phyloP scores from a whole-genome alignment of 2,329 filamentous ascomycete species.

The Arthrobotrys pseudoclavata region DNA sequence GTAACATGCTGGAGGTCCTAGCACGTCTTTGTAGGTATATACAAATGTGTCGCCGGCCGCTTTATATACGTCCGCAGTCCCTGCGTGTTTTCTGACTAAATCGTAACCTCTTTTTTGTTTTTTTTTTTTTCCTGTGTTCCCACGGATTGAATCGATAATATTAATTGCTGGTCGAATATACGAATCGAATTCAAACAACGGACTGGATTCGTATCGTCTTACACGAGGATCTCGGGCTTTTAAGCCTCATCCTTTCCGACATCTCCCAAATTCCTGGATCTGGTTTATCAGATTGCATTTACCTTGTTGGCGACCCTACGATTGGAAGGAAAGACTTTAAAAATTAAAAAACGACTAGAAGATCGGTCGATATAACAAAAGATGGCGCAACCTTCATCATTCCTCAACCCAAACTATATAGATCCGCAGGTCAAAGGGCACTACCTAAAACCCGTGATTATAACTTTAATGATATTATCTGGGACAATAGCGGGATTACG shows the following conservation, averaged over 20 bases:
- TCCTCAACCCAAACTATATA: conserved; percentile 46
- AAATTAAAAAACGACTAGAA: not conserved
- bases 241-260: conserved; percentile 36
- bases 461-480: conserved; percentile 56
- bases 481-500: conserved; percentile 55
- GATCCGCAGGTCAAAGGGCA: conserved; percentile 55
- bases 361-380: conserved; percentile 9
- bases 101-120: conserved; percentile 36
- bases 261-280: not conserved
- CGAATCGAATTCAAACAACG: conserved; percentile 11
- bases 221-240: conserved; percentile 42
- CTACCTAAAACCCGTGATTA: conserved; percentile 55
- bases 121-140: conserved; percentile 5
- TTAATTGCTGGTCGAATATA: conserved; percentile 38
- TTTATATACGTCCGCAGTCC: conserved; percentile 50
- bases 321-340: conserved; percentile 17
- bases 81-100: conserved; percentile 8
- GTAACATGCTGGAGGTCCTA: conserved; percentile 6
- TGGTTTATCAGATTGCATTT: not conserved
- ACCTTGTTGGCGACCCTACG: not conserved
- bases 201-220: conserved; percentile 17
- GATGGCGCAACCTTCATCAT: conserved; percentile 51
- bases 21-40: conserved; percentile 36
- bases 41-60: conserved; percentile 29
- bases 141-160: conserved; percentile 24